Conservation (phyloP, 1,284 basidiomycete species). For the Waitea zeae region DNA sequence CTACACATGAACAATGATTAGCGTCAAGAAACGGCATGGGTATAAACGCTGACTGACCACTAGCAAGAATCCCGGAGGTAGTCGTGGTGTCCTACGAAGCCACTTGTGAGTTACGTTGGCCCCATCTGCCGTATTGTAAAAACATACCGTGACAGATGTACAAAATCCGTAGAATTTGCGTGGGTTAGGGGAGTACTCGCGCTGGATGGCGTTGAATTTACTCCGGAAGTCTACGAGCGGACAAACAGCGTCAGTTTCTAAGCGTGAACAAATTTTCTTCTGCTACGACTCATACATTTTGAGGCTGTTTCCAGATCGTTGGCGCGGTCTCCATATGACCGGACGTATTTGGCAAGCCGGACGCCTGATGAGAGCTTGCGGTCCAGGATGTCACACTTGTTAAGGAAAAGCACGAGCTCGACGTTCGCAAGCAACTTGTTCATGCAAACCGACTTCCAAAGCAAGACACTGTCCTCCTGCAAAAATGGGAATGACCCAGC, state of each 20-base stretch:
- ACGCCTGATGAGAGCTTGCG: constrained; percentile 45
- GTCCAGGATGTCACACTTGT: constrained; percentile 65
- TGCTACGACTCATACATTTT: constrained; percentile 28
- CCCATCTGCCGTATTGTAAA: no score
- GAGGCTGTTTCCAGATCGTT: constrained; percentile 57
- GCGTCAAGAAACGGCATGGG: neutral
- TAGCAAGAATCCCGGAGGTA: constrained; percentile 61
- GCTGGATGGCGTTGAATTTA: constrained; percentile 67
- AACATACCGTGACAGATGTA: neutral
- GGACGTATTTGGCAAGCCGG: constrained; percentile 46
- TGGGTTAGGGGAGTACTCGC: constrained; percentile 11
- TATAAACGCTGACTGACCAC: constrained; percentile 26
- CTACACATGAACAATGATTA: constrained; percentile 14
- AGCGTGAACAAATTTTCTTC: constrained; percentile 25
- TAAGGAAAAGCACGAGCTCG: constrained; percentile 61
- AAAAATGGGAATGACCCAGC: no score
- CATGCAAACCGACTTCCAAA: constrained; percentile 64
- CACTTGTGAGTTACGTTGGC: no score
- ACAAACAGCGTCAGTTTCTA: constrained; percentile 60
- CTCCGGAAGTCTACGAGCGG: constrained; percentile 62
- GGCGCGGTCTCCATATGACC: constrained; percentile 52
- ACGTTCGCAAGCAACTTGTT: constrained; percentile 57
- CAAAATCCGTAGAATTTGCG: neutral
- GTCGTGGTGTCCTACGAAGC: constrained; percentile 60
- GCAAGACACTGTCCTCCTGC: constrained; percentile 66